Conservation (phyloP, 441 rosid genomes). For the Populus hybrid region DNA sequence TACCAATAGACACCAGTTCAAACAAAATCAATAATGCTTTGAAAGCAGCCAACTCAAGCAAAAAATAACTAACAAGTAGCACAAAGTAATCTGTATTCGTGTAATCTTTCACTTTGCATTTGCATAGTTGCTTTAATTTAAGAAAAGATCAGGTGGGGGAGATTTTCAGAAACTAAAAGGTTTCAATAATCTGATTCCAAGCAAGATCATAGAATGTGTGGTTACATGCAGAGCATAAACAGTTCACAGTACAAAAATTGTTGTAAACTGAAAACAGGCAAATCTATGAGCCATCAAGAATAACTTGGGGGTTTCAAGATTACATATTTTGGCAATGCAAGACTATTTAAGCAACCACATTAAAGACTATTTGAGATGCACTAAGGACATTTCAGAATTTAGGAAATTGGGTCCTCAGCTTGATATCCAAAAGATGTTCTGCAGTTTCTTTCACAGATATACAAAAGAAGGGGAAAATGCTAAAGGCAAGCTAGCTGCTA, state of each 20-base stretch:
- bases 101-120: not conserved
- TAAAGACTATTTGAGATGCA: not conserved
- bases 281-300: not conserved
- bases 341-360: not conserved
- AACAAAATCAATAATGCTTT: slow-evolving; percentile 1
- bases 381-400: not conserved
- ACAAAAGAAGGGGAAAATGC: not conserved
- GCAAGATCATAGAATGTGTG: not conserved
- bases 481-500: not conserved
- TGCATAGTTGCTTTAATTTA: not conserved
- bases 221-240: not conserved
- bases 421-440: not conserved
- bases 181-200: not conserved
- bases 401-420: not conserved
- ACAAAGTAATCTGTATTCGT: not conserved
- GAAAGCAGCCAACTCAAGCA: not conserved
- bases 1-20: slow-evolving; percentile 41
- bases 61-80: not conserved
- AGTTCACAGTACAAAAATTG: not conserved
- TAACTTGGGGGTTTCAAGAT: not conserved
- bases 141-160: not conserved
- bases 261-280: not conserved
- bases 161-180: not conserved
- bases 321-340: not conserved
- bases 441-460: not conserved